Conservation (phyloP, 2,329 filamentous ascomycete genomes). For the Tolypocladium ovalisporum region DNA sequence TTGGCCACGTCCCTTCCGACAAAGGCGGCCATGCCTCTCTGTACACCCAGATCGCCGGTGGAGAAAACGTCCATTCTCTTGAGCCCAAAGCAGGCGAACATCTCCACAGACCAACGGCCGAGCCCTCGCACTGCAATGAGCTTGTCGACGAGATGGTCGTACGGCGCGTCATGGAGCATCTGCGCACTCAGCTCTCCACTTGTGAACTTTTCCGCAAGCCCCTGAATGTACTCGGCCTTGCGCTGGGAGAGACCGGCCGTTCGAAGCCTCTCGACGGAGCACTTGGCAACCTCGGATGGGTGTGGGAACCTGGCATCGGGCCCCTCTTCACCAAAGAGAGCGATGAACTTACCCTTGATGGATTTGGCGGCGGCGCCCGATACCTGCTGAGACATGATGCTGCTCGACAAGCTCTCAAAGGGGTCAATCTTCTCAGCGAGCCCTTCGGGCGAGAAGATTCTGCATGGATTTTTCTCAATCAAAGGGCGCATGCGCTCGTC, state of each 20-base stretch:
- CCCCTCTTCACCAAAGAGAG: conserved; percentile 47
- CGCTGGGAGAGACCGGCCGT: conserved; percentile 83
- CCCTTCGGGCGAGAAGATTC: conserved; percentile 69
- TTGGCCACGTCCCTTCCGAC: conserved; percentile 73
- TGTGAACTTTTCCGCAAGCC: conserved; percentile 72
- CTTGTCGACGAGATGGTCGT: conserved; percentile 75
- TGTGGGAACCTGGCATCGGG: conserved; percentile 51
- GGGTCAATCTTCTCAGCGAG: conserved; percentile 81
- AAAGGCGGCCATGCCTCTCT: conserved; percentile 87
- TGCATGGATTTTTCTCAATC: conserved; percentile 65
- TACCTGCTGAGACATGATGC: conserved; percentile 94
- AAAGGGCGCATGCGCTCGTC: conserved; percentile 63
- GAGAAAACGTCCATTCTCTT: conserved; percentile 93
- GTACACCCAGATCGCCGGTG: conserved; percentile 84
- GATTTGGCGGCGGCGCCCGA: conserved; percentile 83
- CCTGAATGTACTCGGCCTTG: conserved; percentile 90
- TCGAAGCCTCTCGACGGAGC: conserved; percentile 57
- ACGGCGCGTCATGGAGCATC: conserved; percentile 66
- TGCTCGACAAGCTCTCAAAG: conserved; percentile 70
- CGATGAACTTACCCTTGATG: conserved; percentile 78
- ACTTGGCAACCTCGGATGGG: conserved; percentile 59
- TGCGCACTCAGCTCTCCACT: conserved; percentile 63
- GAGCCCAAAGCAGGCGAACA: conserved; percentile 95
- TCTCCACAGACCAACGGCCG: conserved; percentile 87
- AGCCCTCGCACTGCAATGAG: conserved; percentile 79